phyloP scores from a whole-genome alignment of 2,329 filamentous ascomycete species.

The Ceratocystis eucalypticola region DNA sequence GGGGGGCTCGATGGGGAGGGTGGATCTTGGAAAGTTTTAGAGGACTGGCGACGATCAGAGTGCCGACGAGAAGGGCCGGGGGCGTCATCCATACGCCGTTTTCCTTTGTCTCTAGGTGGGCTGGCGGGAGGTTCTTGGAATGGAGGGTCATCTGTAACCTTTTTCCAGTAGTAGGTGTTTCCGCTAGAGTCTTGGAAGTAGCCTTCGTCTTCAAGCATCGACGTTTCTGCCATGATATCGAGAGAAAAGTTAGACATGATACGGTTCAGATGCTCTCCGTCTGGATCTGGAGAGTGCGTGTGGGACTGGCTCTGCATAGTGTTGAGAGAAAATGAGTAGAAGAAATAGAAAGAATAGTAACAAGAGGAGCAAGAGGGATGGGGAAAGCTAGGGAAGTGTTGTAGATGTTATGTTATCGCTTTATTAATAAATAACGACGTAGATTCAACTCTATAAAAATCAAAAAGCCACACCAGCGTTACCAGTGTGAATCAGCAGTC shows the following conservation, averaged over 20 bases:
- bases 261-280: accelerated
- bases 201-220: neutral
- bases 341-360: neutral
- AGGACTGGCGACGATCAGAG: neutral
- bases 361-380: neutral
- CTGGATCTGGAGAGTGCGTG: neutral
- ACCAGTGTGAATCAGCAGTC: neutral
- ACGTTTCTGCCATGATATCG: neutral
- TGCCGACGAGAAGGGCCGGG: neutral
- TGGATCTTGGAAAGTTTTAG: neutral
- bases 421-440: no score
- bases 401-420: neutral
- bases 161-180: neutral
- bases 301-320: neutral
- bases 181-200: neutral
- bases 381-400: neutral
- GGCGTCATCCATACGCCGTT: neutral
- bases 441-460: neutral
- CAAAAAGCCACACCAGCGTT: neutral
- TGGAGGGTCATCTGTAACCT: neutral
- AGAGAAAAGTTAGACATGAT: neutral
- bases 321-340: neutral
- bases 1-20: neutral
- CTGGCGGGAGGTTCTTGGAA: neutral
- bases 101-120: neutral